Base-by-base conservation (phyloP, 1,284 basidiomycete species). In the Leccinum fuscescens region DNA sequence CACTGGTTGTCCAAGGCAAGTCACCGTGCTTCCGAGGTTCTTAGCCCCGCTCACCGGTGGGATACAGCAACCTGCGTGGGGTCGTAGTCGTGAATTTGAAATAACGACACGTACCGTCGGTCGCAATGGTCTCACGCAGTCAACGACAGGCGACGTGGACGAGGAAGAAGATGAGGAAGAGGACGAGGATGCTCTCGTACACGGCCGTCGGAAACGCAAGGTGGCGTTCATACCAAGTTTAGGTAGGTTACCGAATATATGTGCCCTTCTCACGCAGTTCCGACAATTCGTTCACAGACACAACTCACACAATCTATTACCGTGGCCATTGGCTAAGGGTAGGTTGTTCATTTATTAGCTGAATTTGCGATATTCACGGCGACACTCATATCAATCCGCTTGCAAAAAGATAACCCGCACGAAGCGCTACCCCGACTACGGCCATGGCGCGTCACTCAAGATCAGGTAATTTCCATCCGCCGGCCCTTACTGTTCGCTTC, bases 261-360 rank as follows among this genome's bases (percentile, higher is more conserved):
- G 54, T 67, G 75, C 63, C 69, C 59, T 52, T 35, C 48, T 60
- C 61, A 67, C 56, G 62, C n/a, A 59, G 57, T 60, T 63, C 60
- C 69, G 53, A 66, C 62, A 39, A 52, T 61, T 46, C 48, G 62
- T 54, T 52, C 39, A 49, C 72, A 90, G 90, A 92, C 71, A 91
- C 90, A 1, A 92, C 88, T 5, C 90, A 93, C 72, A 92, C 89
- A 15, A 91, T 92, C 61, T 92, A 90, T 78, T 92, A 92, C 78
- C 85, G 85, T 67, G 90, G 91, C 57, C 91, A 93, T 69, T 92
- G 90, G 90, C 79, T 93, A 62, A 83, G 89, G 69, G 90, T 92
- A 71, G 67, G 85, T 69, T 14, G 61, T 62, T 46, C 60, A 61
- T 62, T 54, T 54, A 33, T 53, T 54, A 33, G 27, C 52, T 58